Conservation (phyloP, 306 rosid genomes). For the Inga laurina region DNA sequence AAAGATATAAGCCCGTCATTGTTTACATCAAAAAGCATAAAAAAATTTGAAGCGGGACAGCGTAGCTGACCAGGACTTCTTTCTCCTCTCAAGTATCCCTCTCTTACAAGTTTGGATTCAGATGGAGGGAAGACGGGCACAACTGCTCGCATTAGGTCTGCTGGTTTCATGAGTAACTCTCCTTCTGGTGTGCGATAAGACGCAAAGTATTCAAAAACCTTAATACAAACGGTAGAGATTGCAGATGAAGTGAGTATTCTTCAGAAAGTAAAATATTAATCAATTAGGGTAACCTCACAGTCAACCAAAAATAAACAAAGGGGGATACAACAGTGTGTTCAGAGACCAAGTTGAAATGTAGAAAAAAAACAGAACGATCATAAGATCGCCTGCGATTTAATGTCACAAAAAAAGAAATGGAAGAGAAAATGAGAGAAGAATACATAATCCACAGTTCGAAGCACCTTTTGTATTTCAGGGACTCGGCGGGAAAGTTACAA, state of each 20-base stretch:
- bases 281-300: neutral
- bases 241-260: constrained; percentile 25
- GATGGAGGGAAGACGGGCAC: constrained; percentile 98
- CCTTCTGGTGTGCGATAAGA: constrained; percentile 64
- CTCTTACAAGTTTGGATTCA: constrained; percentile 89
- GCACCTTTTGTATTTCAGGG: neutral
- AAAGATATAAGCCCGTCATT: constrained; percentile 76
- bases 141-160: constrained; percentile 91
- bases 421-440: constrained; percentile 12
- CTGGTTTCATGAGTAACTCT: constrained; percentile 77
- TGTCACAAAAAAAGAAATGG: neutral
- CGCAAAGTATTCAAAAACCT: constrained; percentile 97
- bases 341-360: neutral
- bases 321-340: neutral
- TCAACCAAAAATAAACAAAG: neutral
- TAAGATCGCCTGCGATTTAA: neutral
- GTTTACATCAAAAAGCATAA: constrained; percentile 90
- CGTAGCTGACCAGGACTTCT: constrained; percentile 76
- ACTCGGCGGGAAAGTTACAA: neutral
- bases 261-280: constrained; percentile 3
- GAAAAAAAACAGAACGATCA: neutral
- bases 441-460: neutral
- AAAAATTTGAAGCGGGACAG: constrained; percentile 70
- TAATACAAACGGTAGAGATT: constrained; percentile 30
- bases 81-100: constrained; percentile 86